These are phyloP conservation scores for Hypoxylon fragiforme DNA, from an alignment of 495 filamentous ascomycete species.

Conservation along the genomic window DNA sequence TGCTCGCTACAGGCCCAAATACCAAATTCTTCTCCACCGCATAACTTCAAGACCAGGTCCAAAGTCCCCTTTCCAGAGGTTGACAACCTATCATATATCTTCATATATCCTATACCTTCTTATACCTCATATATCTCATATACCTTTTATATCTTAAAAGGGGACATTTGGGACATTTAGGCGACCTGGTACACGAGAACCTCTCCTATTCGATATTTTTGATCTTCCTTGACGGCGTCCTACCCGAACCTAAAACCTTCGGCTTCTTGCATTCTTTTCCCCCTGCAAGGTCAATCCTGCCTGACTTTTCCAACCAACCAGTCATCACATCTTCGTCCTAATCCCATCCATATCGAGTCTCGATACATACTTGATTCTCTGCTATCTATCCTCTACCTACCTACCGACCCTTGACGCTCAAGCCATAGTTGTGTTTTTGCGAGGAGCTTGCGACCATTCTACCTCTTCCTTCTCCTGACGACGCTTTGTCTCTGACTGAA, in stretches of 20 bases:
- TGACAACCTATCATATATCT: constrained; percentile 37
- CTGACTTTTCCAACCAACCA: constrained; percentile 39
- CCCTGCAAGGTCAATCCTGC: constrained; percentile 39
- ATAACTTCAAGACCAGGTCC: constrained; percentile 27
- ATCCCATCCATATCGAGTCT: constrained; percentile 10
- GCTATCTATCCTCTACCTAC: constrained; percentile 3
- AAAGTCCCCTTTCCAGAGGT: constrained; percentile 35
- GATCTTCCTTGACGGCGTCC: constrained; percentile 22
- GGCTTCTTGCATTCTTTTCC: constrained; percentile 37
- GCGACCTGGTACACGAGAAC: constrained; percentile 23
- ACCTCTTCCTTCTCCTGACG: constrained; percentile 11
- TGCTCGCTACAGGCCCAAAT: constrained; percentile 27
- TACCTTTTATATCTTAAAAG: background rate
- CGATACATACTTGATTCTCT: background rate
- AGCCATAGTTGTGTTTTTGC: constrained; percentile 2
- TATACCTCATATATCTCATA: background rate
- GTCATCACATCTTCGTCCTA: constrained; percentile 10
- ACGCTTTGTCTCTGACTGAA: constrained; percentile 17
- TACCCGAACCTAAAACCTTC: constrained; percentile 26
- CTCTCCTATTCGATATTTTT: background rate
- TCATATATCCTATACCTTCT: constrained; percentile 21
- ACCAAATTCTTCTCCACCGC: constrained; percentile 30
- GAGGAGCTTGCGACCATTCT: constrained; percentile 1
- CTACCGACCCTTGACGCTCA: constrained; percentile 14
- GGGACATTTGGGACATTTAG: constrained; percentile 7